A percentile compares a stretch with the other conserved stretches of the same genome.
Evolutionary conservation across 2,329 filamentous ascomycete genomes (phyloP).

Genomic region (Paraphaeosphaeria sporulosa): DNA sequence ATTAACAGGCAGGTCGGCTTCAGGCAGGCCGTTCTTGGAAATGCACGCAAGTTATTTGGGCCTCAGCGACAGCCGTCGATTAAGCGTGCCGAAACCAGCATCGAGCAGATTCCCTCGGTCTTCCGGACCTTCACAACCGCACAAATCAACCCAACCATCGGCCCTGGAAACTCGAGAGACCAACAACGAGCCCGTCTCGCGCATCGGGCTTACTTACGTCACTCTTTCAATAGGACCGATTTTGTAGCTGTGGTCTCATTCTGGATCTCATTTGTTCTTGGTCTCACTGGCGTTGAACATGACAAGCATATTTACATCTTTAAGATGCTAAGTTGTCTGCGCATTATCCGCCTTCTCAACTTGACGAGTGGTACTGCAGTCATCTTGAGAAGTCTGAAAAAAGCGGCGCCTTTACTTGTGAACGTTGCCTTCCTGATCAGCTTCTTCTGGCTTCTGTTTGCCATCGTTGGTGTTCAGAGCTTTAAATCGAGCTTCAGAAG

Average conservation of each 20-base stretch:
- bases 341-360: conserved; percentile 88
- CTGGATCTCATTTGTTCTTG: conserved; percentile 86
- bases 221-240: conserved; percentile 95
- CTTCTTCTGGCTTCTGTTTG: conserved; percentile 98
- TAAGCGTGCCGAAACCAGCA: conserved; percentile 55
- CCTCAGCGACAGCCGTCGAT: conserved; percentile 77
- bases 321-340: conserved; percentile 93
- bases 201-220: conserved; percentile 87
- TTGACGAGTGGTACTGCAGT: conserved; percentile 94
- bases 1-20: conserved; percentile 81
- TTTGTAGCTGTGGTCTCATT: conserved; percentile 94
- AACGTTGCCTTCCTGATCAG: conserved; percentile 93
- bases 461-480: conserved; percentile 94
- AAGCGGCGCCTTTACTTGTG: conserved; percentile 87
- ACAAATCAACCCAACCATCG: conserved; percentile 62
- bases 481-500: conserved; percentile 68
- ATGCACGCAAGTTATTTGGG: conserved; percentile 81
- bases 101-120: conserved; percentile 68
- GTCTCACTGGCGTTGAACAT: conserved; percentile 73
- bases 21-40: conserved; percentile 75
- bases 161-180: conserved; percentile 71
- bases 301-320: conserved; percentile 83
- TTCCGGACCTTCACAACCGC: conserved; percentile 78
- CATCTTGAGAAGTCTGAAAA: conserved; percentile 93
- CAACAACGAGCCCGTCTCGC: conserved; percentile 87